These are phyloP conservation scores for Cicer yamashitae DNA, from an alignment of 306 rosid genomes.

Conservation along the genomic window DNA sequence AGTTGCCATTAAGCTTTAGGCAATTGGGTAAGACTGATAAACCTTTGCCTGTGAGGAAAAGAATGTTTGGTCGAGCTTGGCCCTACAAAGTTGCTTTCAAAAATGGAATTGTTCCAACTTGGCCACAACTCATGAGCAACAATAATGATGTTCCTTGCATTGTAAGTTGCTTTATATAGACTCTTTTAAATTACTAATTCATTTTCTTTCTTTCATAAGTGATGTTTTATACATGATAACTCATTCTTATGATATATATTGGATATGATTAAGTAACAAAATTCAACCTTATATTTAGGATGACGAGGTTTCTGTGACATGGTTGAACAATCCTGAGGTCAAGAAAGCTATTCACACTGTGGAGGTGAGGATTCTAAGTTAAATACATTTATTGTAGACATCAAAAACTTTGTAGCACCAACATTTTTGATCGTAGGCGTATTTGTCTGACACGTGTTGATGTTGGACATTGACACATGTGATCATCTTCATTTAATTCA, in stretches of 20 bases:
- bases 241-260: no score
- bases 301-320: slow-evolving; percentile 65
- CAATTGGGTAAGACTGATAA: slow-evolving; percentile 73
- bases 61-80: slow-evolving; percentile 93
- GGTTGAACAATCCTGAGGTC: slow-evolving; percentile 67
- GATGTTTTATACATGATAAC: no score
- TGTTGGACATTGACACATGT: no score
- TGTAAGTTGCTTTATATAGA: slow-evolving; percentile 55
- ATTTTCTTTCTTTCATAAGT: no score
- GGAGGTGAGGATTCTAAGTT: slow-evolving; percentile 51
- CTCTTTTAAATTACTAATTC: not conserved
- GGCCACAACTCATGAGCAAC: slow-evolving; percentile 64
- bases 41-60: slow-evolving; percentile 72
- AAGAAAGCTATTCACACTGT: slow-evolving; percentile 67
- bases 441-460: no score
- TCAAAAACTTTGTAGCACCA: not conserved
- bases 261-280: not conserved
- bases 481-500: no score
- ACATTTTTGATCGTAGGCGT: no score
- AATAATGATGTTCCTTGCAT: slow-evolving; percentile 54
- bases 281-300: slow-evolving; percentile 45
- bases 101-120: slow-evolving; percentile 72
- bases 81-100: slow-evolving; percentile 69
- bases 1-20: slow-evolving; percentile 70
- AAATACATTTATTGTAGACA: not conserved